Conservation (phyloP, 129 eudicot species). For the Flaveria bidentis region DNA sequence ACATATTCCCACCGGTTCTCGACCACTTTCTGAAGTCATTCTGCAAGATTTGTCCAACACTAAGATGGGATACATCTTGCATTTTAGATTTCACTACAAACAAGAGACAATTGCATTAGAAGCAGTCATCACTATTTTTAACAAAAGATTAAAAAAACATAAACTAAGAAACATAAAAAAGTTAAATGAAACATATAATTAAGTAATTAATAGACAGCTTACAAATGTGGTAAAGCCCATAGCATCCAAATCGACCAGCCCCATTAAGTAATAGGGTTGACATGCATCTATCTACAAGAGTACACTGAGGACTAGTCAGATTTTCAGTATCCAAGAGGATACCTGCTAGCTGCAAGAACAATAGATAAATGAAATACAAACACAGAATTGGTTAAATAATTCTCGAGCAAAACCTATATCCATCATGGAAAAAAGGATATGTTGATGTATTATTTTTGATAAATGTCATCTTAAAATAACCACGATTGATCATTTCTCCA, state of each 20-base stretch:
- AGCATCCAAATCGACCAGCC: slow-evolving; percentile 80
- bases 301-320: slow-evolving; percentile 50
- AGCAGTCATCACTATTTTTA: not conserved
- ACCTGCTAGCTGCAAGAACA: slow-evolving; percentile 67
- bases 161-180: not conserved
- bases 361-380: slow-evolving; percentile 2
- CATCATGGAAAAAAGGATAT: not conserved
- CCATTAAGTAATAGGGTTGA: slow-evolving; percentile 72
- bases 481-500: too few relatives aligned
- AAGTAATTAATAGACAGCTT: slow-evolving; percentile 31
- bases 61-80: slow-evolving; percentile 45
- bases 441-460: too few relatives aligned
- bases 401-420: not conserved
- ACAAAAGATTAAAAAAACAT: not conserved
- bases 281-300: slow-evolving; percentile 67
- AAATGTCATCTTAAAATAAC: too few relatives aligned
- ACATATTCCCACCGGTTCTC: slow-evolving; percentile 42
- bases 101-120: not conserved
- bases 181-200: not conserved
- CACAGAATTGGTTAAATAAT: not conserved
- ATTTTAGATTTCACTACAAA: slow-evolving; percentile 61
- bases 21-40: slow-evolving; percentile 73
- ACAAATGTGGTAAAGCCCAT: slow-evolving; percentile 69
- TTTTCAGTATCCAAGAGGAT: slow-evolving; percentile 76
- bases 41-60: slow-evolving; percentile 58